Conservation (phyloP, 768 basidiomycete genomes). For the Kwoniella dendrophila region DNA sequence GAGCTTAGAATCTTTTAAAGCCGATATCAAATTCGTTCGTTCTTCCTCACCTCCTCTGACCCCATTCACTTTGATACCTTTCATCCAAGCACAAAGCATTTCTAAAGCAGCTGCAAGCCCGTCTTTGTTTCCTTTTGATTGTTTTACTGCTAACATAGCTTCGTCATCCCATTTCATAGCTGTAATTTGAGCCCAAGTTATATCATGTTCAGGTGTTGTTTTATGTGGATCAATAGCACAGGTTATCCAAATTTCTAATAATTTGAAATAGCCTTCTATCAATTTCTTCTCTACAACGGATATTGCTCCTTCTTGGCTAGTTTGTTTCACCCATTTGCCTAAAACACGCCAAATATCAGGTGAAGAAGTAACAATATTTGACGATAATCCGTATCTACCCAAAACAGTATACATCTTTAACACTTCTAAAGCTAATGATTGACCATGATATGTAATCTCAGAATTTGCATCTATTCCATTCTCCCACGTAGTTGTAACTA, state of each 20-base stretch:
- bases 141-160: constrained; percentile 17
- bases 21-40: constrained; percentile 51
- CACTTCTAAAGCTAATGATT: constrained; percentile 60
- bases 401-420: constrained; percentile 68
- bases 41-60: constrained; percentile 69
- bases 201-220: constrained; percentile 81
- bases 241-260: constrained; percentile 72
- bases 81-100: constrained; percentile 69
- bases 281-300: not conserved
- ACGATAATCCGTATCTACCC: constrained; percentile 76
- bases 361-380: constrained; percentile 69
- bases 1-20: constrained; percentile 16
- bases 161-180: constrained; percentile 75
- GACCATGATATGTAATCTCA: constrained; percentile 38
- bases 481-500: constrained; percentile 63
- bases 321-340: constrained; percentile 38
- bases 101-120: constrained; percentile 59
- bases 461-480: constrained; percentile 6
- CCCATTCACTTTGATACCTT: constrained; percentile 74
- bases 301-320: too few relatives aligned
- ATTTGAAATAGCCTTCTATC: constrained; percentile 62
- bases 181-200: constrained; percentile 84
- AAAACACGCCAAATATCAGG: constrained; percentile 63
- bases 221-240: constrained; percentile 89
- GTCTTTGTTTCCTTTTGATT: not conserved